Base-by-base conservation (phyloP, 345 rosid genomes). In the Crucihimalaya himalaica region DNA sequence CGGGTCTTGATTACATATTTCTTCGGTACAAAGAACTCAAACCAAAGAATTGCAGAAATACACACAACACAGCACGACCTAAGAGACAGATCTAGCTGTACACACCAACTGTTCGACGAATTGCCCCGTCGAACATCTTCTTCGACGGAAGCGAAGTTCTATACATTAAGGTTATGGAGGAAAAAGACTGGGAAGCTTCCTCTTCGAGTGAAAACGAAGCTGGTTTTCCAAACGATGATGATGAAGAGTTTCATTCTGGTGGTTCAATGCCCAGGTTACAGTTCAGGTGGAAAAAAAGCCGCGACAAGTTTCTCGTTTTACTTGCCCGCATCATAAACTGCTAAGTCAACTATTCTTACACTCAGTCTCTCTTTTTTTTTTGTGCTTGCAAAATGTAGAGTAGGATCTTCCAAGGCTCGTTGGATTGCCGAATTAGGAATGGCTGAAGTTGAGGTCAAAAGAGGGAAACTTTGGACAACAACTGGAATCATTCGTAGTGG, bases 391-490 rank as follows among this genome's bases (percentile, higher is more conserved):
- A 13, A 46, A 2, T 57, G 61, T 66, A 77, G 81, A 48, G 77
- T 51, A n/a, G 79, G 74, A 69, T 50, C 82, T 37, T 93, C 98
- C 2, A 87, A 82, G 79, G 96, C 92, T 72, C 76, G 75, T 58
- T 91, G 97, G 98, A 66, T 78, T 23, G 43, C 50, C 4, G 79
- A 82, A 47, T 18, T 83, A 74, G 86, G 84, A 53, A 75, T 93
- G 88, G 92, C 91, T 8, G 82, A 91, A 73, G 85, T 89, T 46
- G 69, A 81, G 34, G 93, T 85, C 34, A 88, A 86, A 85, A 89
- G 85, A 45, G 96, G 97, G 3, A 86, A 86, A 78, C 77, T 89
- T 80, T 94, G 96, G 98, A 87, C 85, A 11, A 87, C 96, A 3
- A 87, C 87, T 14, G 95, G 96, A 78, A 71, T 91, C 43, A 72